A percentile compares a stretch with the other conserved stretches of the same genome.
These are phyloP conservation scores for Datisca glomerata DNA, from an alignment of 306 rosid genomes.

Conservation along the genomic window DNA sequence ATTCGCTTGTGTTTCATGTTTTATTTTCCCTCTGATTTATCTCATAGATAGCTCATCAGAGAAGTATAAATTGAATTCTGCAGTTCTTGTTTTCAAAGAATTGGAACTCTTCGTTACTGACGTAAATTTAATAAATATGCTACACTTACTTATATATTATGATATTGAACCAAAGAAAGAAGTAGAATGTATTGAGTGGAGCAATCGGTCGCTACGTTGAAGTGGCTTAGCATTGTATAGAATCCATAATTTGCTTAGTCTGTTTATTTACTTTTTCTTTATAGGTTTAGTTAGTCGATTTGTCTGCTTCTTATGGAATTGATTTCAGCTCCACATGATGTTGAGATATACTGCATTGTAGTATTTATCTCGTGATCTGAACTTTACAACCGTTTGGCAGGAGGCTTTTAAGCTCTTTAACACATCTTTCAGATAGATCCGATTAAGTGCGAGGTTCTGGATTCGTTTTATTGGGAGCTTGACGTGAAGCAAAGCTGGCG, in stretches of 20 bases:
- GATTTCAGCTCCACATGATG: constrained; percentile 4
- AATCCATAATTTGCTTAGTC: too few species aligned
- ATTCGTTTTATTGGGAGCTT: constrained; percentile 20
- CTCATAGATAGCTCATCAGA: not conserved
- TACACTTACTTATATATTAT: too few species aligned
- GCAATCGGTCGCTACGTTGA: too few species aligned
- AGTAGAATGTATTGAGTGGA: too few species aligned
- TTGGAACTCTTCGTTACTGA: too few species aligned
- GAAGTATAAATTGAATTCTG: too few species aligned
- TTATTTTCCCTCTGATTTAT: not conserved
- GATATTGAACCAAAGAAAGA: too few species aligned
- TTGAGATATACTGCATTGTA: constrained; percentile 6
- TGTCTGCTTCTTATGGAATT: not conserved
- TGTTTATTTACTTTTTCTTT: too few species aligned
- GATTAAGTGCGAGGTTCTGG: constrained; percentile 29
- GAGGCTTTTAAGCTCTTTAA: constrained; percentile 33
- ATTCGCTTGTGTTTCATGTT: constrained; percentile 14
- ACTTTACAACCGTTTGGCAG: constrained; percentile 20
- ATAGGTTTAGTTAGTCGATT: constrained; percentile 1
- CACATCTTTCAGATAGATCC: constrained; percentile 45
- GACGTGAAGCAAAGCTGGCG: constrained; percentile 56
- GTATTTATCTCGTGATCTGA: constrained; percentile 18
- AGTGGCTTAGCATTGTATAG: too few species aligned
- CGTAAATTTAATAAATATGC: too few species aligned
- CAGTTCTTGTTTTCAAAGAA: too few species aligned